phyloP scores from a whole-genome alignment of 495 filamentous ascomycete species.

The Xylaria scruposa region DNA sequence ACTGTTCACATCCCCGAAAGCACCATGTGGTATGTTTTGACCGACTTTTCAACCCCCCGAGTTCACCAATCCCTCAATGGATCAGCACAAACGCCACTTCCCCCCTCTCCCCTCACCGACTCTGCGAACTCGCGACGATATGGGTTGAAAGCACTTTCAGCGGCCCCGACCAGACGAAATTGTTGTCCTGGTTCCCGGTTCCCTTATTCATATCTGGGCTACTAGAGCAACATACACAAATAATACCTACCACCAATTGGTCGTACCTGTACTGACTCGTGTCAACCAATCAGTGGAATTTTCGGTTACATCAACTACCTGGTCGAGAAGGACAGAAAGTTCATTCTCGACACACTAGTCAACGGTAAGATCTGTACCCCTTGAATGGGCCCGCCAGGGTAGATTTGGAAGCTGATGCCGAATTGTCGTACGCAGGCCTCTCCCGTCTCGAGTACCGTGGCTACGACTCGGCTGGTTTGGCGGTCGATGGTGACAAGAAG shows the following conservation, averaged over 20 bases:
- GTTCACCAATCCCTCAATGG: background rate
- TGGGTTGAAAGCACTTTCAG: background rate
- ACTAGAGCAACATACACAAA: background rate
- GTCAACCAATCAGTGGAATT: constrained; percentile 75
- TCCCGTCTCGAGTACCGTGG: constrained; percentile 92
- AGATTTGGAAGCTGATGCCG: constrained; percentile 30
- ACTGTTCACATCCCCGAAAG: constrained; percentile 15
- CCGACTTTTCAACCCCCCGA: constrained; percentile 19
- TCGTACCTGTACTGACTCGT: constrained; percentile 32
- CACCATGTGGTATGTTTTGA: constrained; percentile 29
- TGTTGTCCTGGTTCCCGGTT: background rate
- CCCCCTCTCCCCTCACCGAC: constrained; percentile 16
- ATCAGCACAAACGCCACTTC: background rate
- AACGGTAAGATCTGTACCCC: constrained; percentile 70
- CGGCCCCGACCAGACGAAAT: background rate
- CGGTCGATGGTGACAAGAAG: constrained; percentile 97
- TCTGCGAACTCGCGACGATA: background rate
- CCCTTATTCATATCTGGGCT: background rate
- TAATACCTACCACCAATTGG: background rate
- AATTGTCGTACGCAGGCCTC: constrained; percentile 61
- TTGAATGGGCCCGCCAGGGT: constrained; percentile 7
- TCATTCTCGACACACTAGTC: constrained; percentile 92
- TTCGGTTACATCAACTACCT: constrained; percentile 95
- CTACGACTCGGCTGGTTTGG: constrained; percentile 96
- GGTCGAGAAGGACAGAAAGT: constrained; percentile 95